Evolutionary conservation across 257 asterid genomes (phyloP).

Genomic region (Striga asiatica): DNA sequence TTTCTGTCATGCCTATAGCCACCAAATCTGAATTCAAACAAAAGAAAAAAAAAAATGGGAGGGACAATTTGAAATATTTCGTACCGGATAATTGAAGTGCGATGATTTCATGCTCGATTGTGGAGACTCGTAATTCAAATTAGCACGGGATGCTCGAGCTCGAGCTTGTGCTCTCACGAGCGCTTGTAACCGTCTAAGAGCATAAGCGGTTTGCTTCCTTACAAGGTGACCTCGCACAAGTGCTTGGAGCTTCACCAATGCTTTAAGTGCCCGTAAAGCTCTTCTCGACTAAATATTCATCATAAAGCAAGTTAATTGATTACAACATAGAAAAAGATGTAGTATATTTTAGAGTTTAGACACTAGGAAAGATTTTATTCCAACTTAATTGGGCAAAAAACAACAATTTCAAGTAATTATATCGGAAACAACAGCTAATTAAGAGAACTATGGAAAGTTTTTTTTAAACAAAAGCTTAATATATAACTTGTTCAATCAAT

Average conservation of each 20-base stretch:
- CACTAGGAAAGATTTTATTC: too few relatives aligned
- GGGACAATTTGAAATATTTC: constrained; percentile 11
- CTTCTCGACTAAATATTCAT: constrained; percentile 53
- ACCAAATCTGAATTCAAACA: too few relatives aligned
- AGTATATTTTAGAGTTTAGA: too few relatives aligned
- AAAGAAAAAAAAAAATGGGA: too few relatives aligned
- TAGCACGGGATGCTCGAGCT: constrained; percentile 42
- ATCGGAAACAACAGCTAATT: too few relatives aligned
- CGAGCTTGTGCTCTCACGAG: constrained; percentile 53
- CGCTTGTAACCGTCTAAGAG: constrained; percentile 44
- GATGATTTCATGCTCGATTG: constrained; percentile 41
- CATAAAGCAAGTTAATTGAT: background rate
- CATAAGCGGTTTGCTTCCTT: constrained; percentile 58
- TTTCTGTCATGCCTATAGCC: too few relatives aligned
- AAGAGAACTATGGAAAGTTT: too few relatives aligned
- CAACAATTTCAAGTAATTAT: too few relatives aligned
- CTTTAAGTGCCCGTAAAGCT: constrained; percentile 80
- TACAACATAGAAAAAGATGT: too few relatives aligned
- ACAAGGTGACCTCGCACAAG: constrained; percentile 67
- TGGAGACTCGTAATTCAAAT: constrained; percentile 44
- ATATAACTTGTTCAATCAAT: too few relatives aligned
- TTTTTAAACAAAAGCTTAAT: too few relatives aligned
- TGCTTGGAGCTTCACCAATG: constrained; percentile 85
- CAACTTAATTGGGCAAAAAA: too few relatives aligned
- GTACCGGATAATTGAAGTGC: constrained; percentile 36